Percentiles rank a stretch among this genome's conserved stretches.
These are phyloP conservation scores for Salix brachista DNA, from an alignment of 345 rosid species.

Conservation along the genomic window DNA sequence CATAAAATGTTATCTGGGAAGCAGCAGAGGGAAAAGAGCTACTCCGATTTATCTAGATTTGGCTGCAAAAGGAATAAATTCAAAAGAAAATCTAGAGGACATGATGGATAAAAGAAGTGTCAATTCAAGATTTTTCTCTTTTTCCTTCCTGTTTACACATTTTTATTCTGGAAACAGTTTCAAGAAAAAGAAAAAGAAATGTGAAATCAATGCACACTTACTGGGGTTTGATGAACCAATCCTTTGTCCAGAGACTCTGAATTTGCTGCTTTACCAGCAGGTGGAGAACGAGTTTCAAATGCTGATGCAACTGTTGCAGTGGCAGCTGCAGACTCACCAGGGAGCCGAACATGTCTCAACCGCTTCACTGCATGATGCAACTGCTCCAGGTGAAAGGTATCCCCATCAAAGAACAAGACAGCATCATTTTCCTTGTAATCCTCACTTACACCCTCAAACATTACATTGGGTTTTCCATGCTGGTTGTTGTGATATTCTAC, in stretches of 20 bases:
- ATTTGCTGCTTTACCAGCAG: conserved; percentile 3
- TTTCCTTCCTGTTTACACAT: background rate
- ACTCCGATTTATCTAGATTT: too few species aligned
- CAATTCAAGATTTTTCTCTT: too few species aligned
- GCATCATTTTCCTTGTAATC: conserved; percentile 29
- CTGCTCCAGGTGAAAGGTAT: conserved; percentile 18
- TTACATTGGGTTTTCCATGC: conserved; percentile 16
- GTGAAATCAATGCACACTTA: conserved; percentile 20
- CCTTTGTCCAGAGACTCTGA: conserved; percentile 22
- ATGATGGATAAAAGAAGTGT: too few species aligned
- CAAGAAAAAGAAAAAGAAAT: background rate
- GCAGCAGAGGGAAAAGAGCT: too few species aligned
- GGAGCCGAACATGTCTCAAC: conserved; percentile 24
- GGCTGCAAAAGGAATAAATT: too few species aligned
- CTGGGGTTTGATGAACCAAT: conserved; percentile 21
- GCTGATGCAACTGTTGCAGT: conserved; percentile 4
- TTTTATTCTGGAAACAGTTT: background rate
- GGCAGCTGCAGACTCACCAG: conserved; percentile 19
- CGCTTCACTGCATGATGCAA: conserved; percentile 27
- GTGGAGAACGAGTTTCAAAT: background rate
- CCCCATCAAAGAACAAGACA: conserved; percentile 25
- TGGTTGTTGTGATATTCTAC: conserved; percentile 28
- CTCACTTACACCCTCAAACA: conserved; percentile 23
- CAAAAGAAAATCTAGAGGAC: too few species aligned
- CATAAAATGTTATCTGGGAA: too few species aligned